phyloP scores from a whole-genome alignment of 495 filamentous ascomycete species.

The Aspergillus cavernicola region DNA sequence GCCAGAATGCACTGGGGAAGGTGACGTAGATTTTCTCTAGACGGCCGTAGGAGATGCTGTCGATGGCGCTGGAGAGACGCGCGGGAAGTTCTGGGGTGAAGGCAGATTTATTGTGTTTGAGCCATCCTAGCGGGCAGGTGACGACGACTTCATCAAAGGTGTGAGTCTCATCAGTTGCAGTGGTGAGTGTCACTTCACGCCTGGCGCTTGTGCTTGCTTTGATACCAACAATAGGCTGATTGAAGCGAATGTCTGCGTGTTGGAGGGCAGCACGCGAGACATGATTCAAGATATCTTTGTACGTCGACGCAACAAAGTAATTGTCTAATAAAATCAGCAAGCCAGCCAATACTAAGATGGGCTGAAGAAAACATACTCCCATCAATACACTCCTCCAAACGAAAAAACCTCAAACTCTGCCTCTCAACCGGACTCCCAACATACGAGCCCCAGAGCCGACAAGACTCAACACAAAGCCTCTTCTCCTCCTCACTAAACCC shows the following conservation, averaged over 20 bases:
- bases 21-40: constrained; percentile 92
- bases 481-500: constrained; percentile 50
- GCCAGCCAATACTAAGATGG: background rate
- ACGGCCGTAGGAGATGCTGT: constrained; percentile 75
- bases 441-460: constrained; percentile 82
- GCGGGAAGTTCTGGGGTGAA: constrained; percentile 69
- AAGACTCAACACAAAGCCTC: constrained; percentile 55
- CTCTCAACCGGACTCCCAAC: constrained; percentile 71
- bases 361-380: constrained; percentile 55
- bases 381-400: constrained; percentile 91
- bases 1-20: constrained; percentile 73
- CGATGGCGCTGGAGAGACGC: constrained; percentile 66
- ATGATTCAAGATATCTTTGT: constrained; percentile 66
- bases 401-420: constrained; percentile 91
- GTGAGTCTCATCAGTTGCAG: constrained; percentile 46
- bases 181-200: constrained; percentile 50
- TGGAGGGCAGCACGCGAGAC: constrained; percentile 62
- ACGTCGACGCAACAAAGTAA: constrained; percentile 83
- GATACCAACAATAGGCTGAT: constrained; percentile 53
- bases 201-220: constrained; percentile 20
- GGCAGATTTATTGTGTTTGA: constrained; percentile 68
- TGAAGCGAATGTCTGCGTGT: constrained; percentile 58
- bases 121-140: constrained; percentile 83
- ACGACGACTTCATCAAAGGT: constrained; percentile 82
- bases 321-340: constrained; percentile 58